Base-by-base conservation (phyloP, 2,329 filamentous ascomycete species). In the Kalaharituber pfeilii region DNA sequence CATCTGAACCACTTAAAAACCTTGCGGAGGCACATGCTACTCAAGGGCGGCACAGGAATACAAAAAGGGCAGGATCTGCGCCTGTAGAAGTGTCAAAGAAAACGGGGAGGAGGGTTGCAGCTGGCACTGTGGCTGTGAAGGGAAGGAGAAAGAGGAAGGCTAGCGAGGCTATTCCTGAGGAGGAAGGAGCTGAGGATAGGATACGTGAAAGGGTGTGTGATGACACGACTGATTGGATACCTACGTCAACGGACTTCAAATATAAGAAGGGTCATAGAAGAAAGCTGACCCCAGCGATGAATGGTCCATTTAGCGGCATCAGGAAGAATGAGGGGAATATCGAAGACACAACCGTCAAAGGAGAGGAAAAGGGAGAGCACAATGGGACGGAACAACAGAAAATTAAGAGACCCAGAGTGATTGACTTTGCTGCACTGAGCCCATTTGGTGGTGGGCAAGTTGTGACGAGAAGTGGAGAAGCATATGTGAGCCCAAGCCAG, bases 401-500 rank as follows among this genome's bases (percentile, higher is more conserved):
- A n/a, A 27, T 8, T n/a, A 25, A 25, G 27, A 28, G 20, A 26
- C n/a, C 51, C 8, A 47, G 15, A 22, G 39, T 53, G 49, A 47
- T 57, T 18, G 57, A 59, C 29, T 47, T 47, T 47, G 5, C 42
- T 15, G 42, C 42, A 13, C 25, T 47, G 24, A 47, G 42, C 25
- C 42, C 42, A 1, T 47, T 47, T 47, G 42, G 42, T 47, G 42
- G 42, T 47, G 42, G 42, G 3, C 5, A 47, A 22, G 42, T 47
- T 3, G 42, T 47, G 15, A 47, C 42, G 5, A 47, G 25, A 22
- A 22, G 24, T 47, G 42, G 42, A 13, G 11, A 22, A 25, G n/a
- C 42, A 6, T 47, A 47, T 22, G 18, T 22, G 13, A 47, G 42
- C 24, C 15, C 3, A 11, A 13, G 24, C 13, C 2, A 13, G 13